These are phyloP conservation scores for Pisolithus marmoratus DNA, from an alignment of 768 basidiomycete genomes.

Conservation along the genomic window DNA sequence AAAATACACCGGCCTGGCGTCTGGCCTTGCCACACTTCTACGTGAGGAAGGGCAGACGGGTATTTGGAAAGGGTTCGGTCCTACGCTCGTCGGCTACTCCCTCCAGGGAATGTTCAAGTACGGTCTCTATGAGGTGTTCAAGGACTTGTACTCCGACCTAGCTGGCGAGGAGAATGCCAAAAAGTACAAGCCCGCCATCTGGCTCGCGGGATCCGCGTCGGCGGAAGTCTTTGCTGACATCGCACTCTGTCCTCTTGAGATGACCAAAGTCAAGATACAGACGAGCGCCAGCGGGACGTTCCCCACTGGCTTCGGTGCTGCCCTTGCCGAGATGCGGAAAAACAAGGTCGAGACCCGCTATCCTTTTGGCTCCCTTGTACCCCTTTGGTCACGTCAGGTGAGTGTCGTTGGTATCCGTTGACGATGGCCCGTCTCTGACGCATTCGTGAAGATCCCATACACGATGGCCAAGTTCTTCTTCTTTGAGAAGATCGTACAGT, in stretches of 20 bases:
- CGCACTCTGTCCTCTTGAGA: constrained; percentile 92
- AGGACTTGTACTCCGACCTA: constrained; percentile 85
- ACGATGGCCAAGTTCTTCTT: constrained; percentile 99
- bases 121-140: constrained; percentile 96
- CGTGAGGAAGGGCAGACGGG: constrained; percentile 80
- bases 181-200: constrained; percentile 86
- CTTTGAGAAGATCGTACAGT: constrained; percentile 82
- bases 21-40: constrained; percentile 58
- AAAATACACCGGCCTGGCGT: constrained; percentile 67
- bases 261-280: constrained; percentile 91
- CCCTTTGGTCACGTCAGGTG: constrained; percentile 86
- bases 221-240: constrained; percentile 96
- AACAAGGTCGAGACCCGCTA: constrained; percentile 69
- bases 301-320: constrained; percentile 69
- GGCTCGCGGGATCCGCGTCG: constrained; percentile 90
- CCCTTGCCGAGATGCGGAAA: constrained; percentile 62
- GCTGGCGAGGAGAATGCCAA: constrained; percentile 76
- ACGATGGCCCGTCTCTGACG: not conserved
- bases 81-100: constrained; percentile 90
- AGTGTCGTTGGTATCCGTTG: constrained; percentile 9
- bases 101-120: constrained; percentile 98
- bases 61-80: constrained; percentile 93
- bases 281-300: constrained; percentile 71
- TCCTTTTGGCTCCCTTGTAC: constrained; percentile 81
- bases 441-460: constrained; percentile 72